Evolutionary conservation across 2,329 filamentous ascomycete genomes (phyloP), one percentile per base, ranked within the genome.

Genomic region (Pyrenophora teres): DNA sequence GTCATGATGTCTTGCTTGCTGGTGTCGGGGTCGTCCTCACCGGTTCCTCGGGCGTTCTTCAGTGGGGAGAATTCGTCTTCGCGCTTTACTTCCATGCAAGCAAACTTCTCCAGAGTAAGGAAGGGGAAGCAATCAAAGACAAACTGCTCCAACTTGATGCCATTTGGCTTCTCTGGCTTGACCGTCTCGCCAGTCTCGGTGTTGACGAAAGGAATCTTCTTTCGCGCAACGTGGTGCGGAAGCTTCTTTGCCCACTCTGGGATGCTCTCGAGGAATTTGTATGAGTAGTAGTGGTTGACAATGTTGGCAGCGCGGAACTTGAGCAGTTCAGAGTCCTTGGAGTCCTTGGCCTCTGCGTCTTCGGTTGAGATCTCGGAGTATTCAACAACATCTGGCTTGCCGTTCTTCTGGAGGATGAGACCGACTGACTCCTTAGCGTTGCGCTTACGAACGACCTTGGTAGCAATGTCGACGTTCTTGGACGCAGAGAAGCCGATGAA

Each of bases 211-310:
- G 93, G 92, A 57, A 99, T 99, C 89, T 99, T 99, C 88, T 99
- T 99, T 75, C 89, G 87, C 38, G 94, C 94, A 58, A 99, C 87
- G 80, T 99, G 94, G 76, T 97, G 94, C 13, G 93, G 93, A 45
- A 99, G 84, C 74, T 87, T 86, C 78, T 92, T 83, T 15, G 85
- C 86, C 90, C 91, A 97, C 65, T 86, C 79, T 51, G 94, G 92
- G 65, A 97, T 96, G 59, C 85, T 88, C 75, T 96, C 89, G 41
- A 99, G 83, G 83, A 97, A 97, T 63, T 83, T 80, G 81, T 92
- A 93, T 40, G 91, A 96, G 81, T 99, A 99, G 84, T 97, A 99
- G 83, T 99, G 94, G 82, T 99, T 99, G 78, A 99, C 94, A 66
- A 99, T 99, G 81, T 99, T 99, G 70, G 93, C 94, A 51, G 94